Base-by-base conservation (phyloP, 352 stramenopile species). In the Phytopythium mirpurense region DNA sequence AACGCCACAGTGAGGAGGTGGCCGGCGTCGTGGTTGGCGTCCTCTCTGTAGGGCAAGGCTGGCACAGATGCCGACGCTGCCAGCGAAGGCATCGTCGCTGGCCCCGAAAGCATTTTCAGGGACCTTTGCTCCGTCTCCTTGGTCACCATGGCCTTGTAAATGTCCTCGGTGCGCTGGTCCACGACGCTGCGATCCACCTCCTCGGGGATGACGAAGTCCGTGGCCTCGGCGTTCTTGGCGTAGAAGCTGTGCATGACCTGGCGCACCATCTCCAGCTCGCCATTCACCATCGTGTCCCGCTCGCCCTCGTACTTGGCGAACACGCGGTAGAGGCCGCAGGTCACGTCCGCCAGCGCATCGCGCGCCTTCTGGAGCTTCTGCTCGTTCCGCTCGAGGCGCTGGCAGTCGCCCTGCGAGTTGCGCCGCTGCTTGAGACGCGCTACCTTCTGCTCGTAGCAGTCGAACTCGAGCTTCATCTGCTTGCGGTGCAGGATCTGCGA, bases 231-330 rank as follows among this genome's bases (percentile, higher is more conserved):
- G 52, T 88, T 90, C 57, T 83, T 86, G 32, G 74, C 55, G 51
- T 90, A 88, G 57, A 90, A 90, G 35, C 70, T 78, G 55, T 88
- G 67, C 80, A 90, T 88, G 16, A 88, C 78, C 53, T 90, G 79
- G 27, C 77, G 74, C 59, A 88, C 80, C 80, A 88, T 86, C 56
- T 86, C 78, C 27, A 88, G 68, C 56, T 90, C 77, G n/a, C 72
- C 77, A 38, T 86, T 86, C 3, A 88, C 65, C 78, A 90, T 88
- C 24, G 73, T 78, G 54, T 88, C 73, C 5, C 75, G 75, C 54
- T 86, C 77, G 55, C 76, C 84, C 53, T 89, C 74, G 56, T 89
- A 88, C 42, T 91, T 91, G 45, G 76, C 77, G 29, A 86, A 90
- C 8, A 88, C 76, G 27, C 75, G 75, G 46, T 88, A 90, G 53